Evolutionary conservation across 306 rosid species (phyloP), one percentile per base, ranked within the genome.

Genomic region (Corylus avellana): DNA sequence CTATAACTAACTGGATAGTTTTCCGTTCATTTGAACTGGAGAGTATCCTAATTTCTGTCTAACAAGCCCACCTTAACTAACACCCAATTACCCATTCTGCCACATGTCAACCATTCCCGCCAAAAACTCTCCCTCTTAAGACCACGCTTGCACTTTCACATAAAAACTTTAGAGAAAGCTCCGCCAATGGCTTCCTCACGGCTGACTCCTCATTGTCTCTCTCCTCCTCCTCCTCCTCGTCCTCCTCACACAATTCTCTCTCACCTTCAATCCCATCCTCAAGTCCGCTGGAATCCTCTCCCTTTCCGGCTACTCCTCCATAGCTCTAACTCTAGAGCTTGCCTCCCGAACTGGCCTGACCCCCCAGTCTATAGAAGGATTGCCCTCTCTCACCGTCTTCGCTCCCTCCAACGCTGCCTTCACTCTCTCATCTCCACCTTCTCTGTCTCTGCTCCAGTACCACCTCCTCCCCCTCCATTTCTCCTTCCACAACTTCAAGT

Each of bases 221-320:
- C 48, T 78, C 73, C 32, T 84, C 68, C 12, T 77, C 80, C 56
- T 77, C 32, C 2, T 29, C 68, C 12, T 77, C 80, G 50, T 77
- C 32, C 2, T 29, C 49, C 44, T 81, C 37, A 79, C 86, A n/a
- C 50, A 67, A 51, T 39, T 73, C 73, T 18, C 82, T 53, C 48
- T 75, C 73, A 62, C 87, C 72, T 48, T 89, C 18, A 49, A 90
- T 27, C 54, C 84, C 76, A 37, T 91, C 53, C 79, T 84, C 62
- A 90, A 88, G 18, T 94, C 94, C 12, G 87, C 84, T 27, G 82
- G 84, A 51, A 82, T 91, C 71, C 92, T 90, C 85, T 79, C 90
- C n/a, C 75, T 44, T 53, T 77, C 86, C 7, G 91, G 94, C 84
- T 87, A 68, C 82, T 46, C 74, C 7, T 80, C 91, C 80, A 92